Evolutionary conservation across 1,139 yeast species (phyloP).

Genomic region (Arxiozyma telluris): DNA sequence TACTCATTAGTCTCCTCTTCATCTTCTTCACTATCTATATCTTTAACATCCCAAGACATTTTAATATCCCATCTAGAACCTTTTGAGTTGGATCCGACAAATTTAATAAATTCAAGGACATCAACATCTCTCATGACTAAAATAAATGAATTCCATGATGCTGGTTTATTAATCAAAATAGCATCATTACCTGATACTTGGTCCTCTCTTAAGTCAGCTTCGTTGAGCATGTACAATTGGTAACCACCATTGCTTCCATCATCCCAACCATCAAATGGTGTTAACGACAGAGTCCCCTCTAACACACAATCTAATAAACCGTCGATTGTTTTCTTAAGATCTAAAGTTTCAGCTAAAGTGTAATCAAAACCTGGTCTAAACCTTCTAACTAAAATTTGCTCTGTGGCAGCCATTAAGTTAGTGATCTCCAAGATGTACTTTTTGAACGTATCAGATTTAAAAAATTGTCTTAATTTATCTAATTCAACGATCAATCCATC

Average conservation of each 20-base stretch:
- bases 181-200: slow-evolving; percentile 56
- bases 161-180: slow-evolving; percentile 71
- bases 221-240: slow-evolving; percentile 74
- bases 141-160: slow-evolving; percentile 73
- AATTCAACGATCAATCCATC: slow-evolving; percentile 33
- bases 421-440: slow-evolving; percentile 66
- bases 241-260: slow-evolving; percentile 90
- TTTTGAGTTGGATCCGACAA: slow-evolving; percentile 78
- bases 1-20: neutral
- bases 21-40: slow-evolving; percentile 34
- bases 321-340: slow-evolving; percentile 34
- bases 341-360: slow-evolving; percentile 76
- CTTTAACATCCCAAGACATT: slow-evolving; percentile 68
- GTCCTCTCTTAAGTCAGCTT: slow-evolving; percentile 39
- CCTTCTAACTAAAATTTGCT: slow-evolving; percentile 66
- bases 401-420: slow-evolving; percentile 53
- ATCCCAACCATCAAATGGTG: slow-evolving; percentile 79
- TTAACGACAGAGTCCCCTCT: slow-evolving; percentile 62
- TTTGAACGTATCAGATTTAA: slow-evolving; percentile 53
- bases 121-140: slow-evolving; percentile 76
- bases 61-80: slow-evolving; percentile 91
- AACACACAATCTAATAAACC: slow-evolving; percentile 28
- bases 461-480: slow-evolving; percentile 47
- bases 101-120: slow-evolving; percentile 83
- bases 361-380: slow-evolving; percentile 95